Evolutionary conservation across 306 rosid species (phyloP), one percentile per base, ranked within the genome.

Genomic region (Abrus pulchellus): DNA sequence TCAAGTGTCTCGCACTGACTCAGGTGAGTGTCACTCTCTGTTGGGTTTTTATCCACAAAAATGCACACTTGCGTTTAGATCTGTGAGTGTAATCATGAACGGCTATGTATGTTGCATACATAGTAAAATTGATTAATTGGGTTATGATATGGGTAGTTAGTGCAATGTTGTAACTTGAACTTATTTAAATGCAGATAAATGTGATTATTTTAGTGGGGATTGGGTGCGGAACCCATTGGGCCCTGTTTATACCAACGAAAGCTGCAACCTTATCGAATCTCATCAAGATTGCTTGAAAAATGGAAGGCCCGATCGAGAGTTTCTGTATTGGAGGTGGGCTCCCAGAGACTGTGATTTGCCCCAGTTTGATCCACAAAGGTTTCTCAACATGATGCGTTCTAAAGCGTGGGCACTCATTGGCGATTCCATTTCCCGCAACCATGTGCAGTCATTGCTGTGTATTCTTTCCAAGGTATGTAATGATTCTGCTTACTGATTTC

Each of bases 341-440:
- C 99, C 99, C 0, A 86, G 88, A 73, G 87, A 80, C 8, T 96
- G 99, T 20, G 91, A 88, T 32, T 80, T 96, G 49, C 94, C 93
- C 3, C 75, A 41, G 70, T 88, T 96, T 56, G 86, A 92, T 81
- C 86, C 98, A 0, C 57, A 54, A 49, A 88, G 84, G 74, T 93
- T 96, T 84, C 98, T 96, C 29, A 80, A 81, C 52, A 75, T 30
- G 75, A 93, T 93, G 99, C 89, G 97, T 79, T 72, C 86, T 76
- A 96, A 93, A 83, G 61, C 74, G 13, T 96, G 94, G 99, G 99
- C 92, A 38, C 78, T 96, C 76, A 88, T 96, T 20, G 99, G 99
- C 7, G 99, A 96, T 87, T 96, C 99, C 1, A 96, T 96, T 61
- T 82, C 93, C 34, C 98, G 99, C 45, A 96, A 96, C 86, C 99